Base-by-base conservation (phyloP, 306 rosid species). In the Citrullus colocynthis region DNA sequence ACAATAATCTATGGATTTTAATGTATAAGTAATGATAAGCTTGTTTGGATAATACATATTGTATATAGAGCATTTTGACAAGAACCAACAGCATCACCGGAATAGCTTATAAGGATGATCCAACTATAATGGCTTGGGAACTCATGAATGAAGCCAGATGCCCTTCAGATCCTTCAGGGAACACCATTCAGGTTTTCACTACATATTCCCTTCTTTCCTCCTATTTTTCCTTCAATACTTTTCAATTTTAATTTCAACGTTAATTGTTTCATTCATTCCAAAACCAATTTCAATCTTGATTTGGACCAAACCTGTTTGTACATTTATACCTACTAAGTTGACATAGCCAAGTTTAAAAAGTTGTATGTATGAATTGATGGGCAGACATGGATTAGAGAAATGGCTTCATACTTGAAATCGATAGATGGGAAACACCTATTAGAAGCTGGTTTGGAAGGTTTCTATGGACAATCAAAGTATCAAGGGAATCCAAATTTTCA, bases 51-150 rank as follows among this genome's bases (percentile, higher is more conserved):
- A 0, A 65, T 69, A 18, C 36, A 42, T 4, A 18, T 17, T 85
- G 54, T 76, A 69, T 55, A 61, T 61, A 95, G 97, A 80, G 78
- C 28, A 85, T 92, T 16, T 89, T 95, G 18, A 92, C 96, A 44
- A 89, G 99, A 78, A 90, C 54, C 32, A 95, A 92, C 81, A 91
- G 84, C 61, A 3, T 95, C 20, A 92, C 77, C 15, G 98, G 99
- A 74, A 86, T 89, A 63, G 85, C 84, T 71, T 95, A 95, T 87
- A 95, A 88, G 74, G 98, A 92, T 55, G 98, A 95, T 21, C 89
- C 97, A 49, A 85, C 98, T 12, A 91, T 95, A 76, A 91, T 95
- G 97, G 97, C 99, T 18, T 92, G 99, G 99, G 99, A 92, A 84
- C 98, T 92, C 41, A 95, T 95, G 88, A 95, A 95, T 74, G 99